These are phyloP conservation scores for Xanthoconium stramineum DNA, from an alignment of 768 basidiomycete genomes.

Conservation along the genomic window DNA sequence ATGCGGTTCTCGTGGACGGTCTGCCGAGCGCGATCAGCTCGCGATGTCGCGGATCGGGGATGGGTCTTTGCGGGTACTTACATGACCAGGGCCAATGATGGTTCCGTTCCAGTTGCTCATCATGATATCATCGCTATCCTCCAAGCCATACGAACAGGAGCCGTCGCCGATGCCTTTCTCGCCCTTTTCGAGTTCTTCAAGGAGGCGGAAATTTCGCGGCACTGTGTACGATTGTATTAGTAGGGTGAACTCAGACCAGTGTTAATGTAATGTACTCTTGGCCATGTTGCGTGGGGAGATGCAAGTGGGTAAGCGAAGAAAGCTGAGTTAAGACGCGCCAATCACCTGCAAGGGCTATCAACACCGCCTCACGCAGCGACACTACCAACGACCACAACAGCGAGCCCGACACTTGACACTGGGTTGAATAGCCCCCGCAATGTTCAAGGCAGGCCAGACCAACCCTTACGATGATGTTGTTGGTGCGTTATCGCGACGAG, in stretches of 20 bases:
- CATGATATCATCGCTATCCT: conserved; percentile 93
- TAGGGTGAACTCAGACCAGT: background rate
- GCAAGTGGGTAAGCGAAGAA: conserved; percentile 3
- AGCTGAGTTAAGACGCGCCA: conserved; percentile 4
- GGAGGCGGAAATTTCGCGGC: conserved; percentile 92
- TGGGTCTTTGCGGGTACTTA: conserved; percentile 38
- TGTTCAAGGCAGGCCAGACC: conserved; percentile 68
- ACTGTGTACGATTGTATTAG: conserved; percentile 48
- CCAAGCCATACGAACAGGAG: conserved; percentile 94
- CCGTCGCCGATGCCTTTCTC: conserved; percentile 99
- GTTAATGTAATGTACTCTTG: conserved; percentile 39
- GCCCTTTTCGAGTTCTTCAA: conserved; percentile 99
- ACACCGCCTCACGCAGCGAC: background rate
- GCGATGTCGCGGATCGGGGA: conserved; percentile 12
- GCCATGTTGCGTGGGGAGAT: conserved; percentile 39
- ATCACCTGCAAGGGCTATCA: conserved; percentile 14
- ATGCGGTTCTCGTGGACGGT: conserved; percentile 99
- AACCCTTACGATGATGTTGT: conserved; percentile 92
- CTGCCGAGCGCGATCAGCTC: conserved; percentile 37
- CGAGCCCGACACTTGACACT: conserved; percentile 6
- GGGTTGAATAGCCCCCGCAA: conserved; percentile 26
- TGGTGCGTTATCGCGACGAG: conserved; percentile 49
- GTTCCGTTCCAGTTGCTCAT: conserved; percentile 99
- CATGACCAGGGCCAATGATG: conserved; percentile 97
- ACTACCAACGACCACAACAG: conserved; percentile 16